Evolutionary conservation across 2,329 filamentous ascomycete species (phyloP).

Genomic region (Scytalidium lignicola): DNA sequence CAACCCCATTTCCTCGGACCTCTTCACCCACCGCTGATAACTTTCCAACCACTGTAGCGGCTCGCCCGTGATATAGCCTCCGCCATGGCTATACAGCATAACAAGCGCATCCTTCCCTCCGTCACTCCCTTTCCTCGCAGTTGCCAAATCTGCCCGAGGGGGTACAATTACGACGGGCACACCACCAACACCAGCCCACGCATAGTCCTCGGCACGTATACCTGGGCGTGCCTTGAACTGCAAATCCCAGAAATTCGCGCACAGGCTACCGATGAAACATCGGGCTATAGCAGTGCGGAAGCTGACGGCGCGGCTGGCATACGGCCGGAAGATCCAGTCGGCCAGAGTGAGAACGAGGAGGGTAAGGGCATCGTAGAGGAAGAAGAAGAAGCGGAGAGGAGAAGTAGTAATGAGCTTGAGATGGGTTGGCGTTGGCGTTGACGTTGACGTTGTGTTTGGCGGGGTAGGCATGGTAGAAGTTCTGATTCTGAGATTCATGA

Average conservation of each 20-base stretch:
- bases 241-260: constrained; percentile 1
- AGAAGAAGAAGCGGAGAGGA: not conserved
- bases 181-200: not conserved
- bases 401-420: not conserved
- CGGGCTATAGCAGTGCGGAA: constrained; percentile 1
- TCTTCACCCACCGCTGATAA: constrained; percentile 1
- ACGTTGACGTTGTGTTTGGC: not conserved
- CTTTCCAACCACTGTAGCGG: not conserved
- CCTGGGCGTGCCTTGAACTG: not conserved
- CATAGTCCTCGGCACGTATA: not conserved
- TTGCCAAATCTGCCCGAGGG: not conserved
- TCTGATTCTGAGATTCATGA: too few species aligned
- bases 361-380: not conserved
- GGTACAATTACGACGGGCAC: not conserved
- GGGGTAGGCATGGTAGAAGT: too few species aligned
- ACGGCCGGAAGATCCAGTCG: not conserved
- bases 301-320: not conserved
- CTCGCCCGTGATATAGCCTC: constrained; percentile 1
- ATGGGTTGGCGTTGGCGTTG: constrained; percentile 19
- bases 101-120: not conserved
- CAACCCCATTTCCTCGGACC: not conserved
- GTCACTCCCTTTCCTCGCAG: not conserved
- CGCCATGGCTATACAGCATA: constrained; percentile 2
- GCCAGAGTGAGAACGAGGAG: not conserved
- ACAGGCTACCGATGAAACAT: constrained; percentile 1